Base-by-base conservation (phyloP, 163 green algal species). In the Volvox carteri region DNA sequence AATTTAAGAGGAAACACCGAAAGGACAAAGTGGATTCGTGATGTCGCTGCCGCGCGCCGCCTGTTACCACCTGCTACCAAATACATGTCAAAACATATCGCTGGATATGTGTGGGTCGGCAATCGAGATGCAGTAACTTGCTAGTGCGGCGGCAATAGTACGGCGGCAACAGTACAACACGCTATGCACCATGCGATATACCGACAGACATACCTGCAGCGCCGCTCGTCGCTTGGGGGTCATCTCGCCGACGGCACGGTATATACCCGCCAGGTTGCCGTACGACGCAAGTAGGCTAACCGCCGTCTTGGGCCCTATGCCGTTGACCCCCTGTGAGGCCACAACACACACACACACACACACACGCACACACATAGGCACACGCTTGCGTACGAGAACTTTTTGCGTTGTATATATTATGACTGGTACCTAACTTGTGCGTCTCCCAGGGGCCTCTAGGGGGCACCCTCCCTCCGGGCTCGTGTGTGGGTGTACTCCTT, bases 281-380 rank as follows among this genome's bases (percentile, higher is more conserved):
- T 83, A 75, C 68, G 41, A 4, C 35, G 35, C 25, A 35, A 88
- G 83, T 37, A 81, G 68, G 67, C 81, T 48, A 14, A 41, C 35
- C 4, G 83, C 83, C 14, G 50, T 74, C 83, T 88, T 88, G 67
- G 83, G 83, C 0, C 83, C 83, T 28, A 88, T 70, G 68, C 83
- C 83, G 3, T 14, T 33, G 2, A 88, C 83, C 33, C 83, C 83
- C 83, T 88, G 68, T 65, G 28, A 23, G 70, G 39, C 54, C 28
- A 30, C 19, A 8, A 65, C 54, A 65, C 54, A 7, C 25, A 65
- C n/a, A n/a, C n/a, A n/a, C n/a, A n/a, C n/a, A n/a, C n/a, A n/a
- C n/a, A n/a, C n/a, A n/a, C n/a, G n/a, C n/a, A n/a, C n/a, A n/a
- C n/a, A n/a, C n/a, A n/a, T n/a, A n/a, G n/a, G n/a, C n/a, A n/a